These are phyloP conservation scores for Fagopyrum homotropicum DNA, from an alignment of 148 eudicot genomes.

Conservation along the genomic window DNA sequence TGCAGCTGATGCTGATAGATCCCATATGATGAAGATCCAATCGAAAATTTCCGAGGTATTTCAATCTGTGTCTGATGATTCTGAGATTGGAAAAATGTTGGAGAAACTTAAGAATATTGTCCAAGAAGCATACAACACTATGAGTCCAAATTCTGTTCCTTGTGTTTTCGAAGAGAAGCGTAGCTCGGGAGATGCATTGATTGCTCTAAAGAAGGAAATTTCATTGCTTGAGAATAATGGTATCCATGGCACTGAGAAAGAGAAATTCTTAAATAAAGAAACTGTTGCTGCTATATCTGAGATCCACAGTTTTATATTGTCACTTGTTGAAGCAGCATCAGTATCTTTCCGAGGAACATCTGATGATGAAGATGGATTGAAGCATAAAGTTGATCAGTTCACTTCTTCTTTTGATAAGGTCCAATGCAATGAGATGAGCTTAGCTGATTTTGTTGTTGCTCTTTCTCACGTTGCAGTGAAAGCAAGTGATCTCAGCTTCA, in stretches of 20 bases:
- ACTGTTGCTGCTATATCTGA: slow-evolving; percentile 48
- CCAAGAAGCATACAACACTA: slow-evolving; percentile 38
- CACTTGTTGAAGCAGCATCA: slow-evolving; percentile 50
- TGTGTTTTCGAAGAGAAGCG: slow-evolving; percentile 34
- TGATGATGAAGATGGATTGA: slow-evolving; percentile 37
- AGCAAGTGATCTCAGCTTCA: slow-evolving; percentile 56
- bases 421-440: slow-evolving; percentile 29
- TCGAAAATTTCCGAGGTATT: slow-evolving; percentile 51
- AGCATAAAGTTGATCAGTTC: slow-evolving; percentile 44
- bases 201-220: slow-evolving; percentile 31
- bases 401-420: slow-evolving; percentile 43
- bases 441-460: slow-evolving; percentile 54
- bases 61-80: slow-evolving; percentile 53
- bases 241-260: slow-evolving; percentile 14
- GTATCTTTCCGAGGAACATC: slow-evolving; percentile 31
- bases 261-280: slow-evolving; percentile 29
- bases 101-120: slow-evolving; percentile 51
- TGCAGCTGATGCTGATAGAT: slow-evolving; percentile 24
- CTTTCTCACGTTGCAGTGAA: slow-evolving; percentile 55
- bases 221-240: slow-evolving; percentile 26
- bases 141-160: slow-evolving; percentile 24
- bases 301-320: slow-evolving; percentile 46
- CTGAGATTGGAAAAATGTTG: slow-evolving; percentile 40
- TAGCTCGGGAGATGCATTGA: slow-evolving; percentile 27
- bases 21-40: slow-evolving; percentile 37